These are phyloP conservation scores for Lactarius vividus DNA, from an alignment of 768 basidiomycete genomes.

Conservation along the genomic window DNA sequence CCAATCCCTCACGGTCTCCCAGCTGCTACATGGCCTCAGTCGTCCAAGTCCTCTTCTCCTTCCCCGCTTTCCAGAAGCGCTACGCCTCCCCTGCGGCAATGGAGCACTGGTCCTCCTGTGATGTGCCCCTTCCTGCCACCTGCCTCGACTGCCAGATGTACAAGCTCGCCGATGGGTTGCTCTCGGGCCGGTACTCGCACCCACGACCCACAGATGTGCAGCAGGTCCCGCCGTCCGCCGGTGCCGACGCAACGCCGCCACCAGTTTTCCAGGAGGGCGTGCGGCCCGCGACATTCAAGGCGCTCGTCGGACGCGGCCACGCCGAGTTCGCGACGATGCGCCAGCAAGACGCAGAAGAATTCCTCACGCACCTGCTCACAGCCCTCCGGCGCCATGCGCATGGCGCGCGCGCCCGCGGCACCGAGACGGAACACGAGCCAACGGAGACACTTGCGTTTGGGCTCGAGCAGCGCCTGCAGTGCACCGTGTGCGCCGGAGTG, in stretches of 20 bases:
- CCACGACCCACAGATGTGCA: conserved; percentile 40
- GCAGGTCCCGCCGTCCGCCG: conserved; percentile 27
- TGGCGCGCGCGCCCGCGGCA: conserved; percentile 34
- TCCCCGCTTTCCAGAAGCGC: conserved; percentile 70
- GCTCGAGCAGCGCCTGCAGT: conserved; percentile 85
- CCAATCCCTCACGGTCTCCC: conserved; percentile 5
- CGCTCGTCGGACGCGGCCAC: conserved; percentile 88
- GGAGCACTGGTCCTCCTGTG: conserved; percentile 60
- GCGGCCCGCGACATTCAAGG: conserved; percentile 79
- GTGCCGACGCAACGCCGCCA: conserved; percentile 19
- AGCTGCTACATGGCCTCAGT: conserved; percentile 99
- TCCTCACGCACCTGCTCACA: conserved; percentile 78
- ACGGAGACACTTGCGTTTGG: conserved; percentile 78
- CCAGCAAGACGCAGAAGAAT: conserved; percentile 97
- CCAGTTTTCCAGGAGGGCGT: conserved; percentile 83
- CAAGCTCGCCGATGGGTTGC: conserved; percentile 88
- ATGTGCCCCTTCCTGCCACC: conserved; percentile 65
- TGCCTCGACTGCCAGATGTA: conserved; percentile 96
- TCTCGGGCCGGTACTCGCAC: conserved; percentile 87
- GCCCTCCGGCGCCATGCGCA: conserved; percentile 65
- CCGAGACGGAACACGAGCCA: conserved; percentile 56
- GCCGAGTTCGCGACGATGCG: conserved; percentile 94
- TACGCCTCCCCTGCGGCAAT: conserved; percentile 50
- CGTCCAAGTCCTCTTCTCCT: conserved; percentile 80
- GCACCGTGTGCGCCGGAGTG: conserved; percentile 72